Percentiles rank a stretch among this genome's conserved stretches.
Evolutionary conservation across 2,329 filamentous ascomycete species (phyloP).

Genomic region (Xylaria sp.): DNA sequence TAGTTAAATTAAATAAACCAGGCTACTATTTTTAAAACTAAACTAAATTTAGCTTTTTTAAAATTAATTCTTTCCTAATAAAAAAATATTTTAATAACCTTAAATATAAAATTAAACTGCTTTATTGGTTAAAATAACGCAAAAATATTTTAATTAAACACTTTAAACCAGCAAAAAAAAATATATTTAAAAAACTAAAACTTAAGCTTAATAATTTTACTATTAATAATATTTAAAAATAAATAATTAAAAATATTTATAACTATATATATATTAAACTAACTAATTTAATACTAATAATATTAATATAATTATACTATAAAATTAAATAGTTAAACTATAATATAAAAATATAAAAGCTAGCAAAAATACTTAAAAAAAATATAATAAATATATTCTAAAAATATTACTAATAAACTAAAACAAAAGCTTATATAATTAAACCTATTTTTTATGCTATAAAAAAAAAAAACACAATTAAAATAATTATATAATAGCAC

Average conservation of each 20-base stretch:
- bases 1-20: not conserved
- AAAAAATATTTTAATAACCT: not conserved
- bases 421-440: not conserved
- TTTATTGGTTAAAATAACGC: not conserved
- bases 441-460: not conserved
- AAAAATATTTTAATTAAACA: constrained; percentile 4
- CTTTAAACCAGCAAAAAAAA: not conserved
- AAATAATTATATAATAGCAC: not conserved
- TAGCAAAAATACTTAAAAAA: not conserved
- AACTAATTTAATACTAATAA: not conserved
- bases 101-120: constrained; percentile 4
- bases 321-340: constrained; percentile 5
- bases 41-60: constrained; percentile 1
- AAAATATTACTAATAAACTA: not conserved
- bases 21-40: constrained; percentile 2
- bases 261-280: not conserved
- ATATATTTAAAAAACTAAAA: not conserved
- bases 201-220: not conserved
- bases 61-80: not conserved
- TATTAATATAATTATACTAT: not conserved
- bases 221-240: not conserved
- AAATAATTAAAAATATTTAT: not conserved
- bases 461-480: not conserved
- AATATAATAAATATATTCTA: not conserved
- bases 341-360: constrained; percentile 3